These are phyloP conservation scores for Microbotryomycetes sp. DNA, from an alignment of 1,284 basidiomycete species.

Conservation along the genomic window DNA sequence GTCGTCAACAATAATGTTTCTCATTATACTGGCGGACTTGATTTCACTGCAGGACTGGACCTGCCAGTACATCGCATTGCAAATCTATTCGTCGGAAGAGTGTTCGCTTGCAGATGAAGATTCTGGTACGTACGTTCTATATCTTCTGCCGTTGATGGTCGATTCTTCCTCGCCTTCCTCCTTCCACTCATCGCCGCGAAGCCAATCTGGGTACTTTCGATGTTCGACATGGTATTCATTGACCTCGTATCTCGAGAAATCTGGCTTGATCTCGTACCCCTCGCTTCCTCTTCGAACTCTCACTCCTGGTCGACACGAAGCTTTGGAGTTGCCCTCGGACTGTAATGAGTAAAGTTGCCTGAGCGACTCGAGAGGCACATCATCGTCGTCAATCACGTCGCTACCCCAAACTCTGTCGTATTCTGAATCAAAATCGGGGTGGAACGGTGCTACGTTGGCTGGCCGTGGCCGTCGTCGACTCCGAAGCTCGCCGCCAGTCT, in stretches of 20 bases:
- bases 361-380: conserved; percentile 10
- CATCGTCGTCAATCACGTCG: conserved; percentile 10
- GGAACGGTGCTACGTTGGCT: neutral
- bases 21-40: too few relatives aligned
- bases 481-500: neutral
- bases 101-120: neutral
- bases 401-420: neutral
- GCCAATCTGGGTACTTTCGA: neutral
- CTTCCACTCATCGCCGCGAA: neutral
- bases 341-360: neutral
- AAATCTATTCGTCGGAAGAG: too few relatives aligned
- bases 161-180: neutral
- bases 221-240: neutral
- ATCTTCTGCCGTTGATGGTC: neutral
- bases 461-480: neutral
- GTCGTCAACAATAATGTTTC: too few relatives aligned
- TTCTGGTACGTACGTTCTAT: neutral
- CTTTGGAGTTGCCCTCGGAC: neutral
- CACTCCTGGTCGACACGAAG: conserved; percentile 10
- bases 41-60: too few relatives aligned
- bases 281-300: conserved; percentile 27
- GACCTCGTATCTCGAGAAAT: neutral
- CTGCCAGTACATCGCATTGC: too few relatives aligned
- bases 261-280: conserved; percentile 26
- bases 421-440: neutral